Conservation (phyloP, 1,284 basidiomycete species). For the Cryptococcus sp. region DNA sequence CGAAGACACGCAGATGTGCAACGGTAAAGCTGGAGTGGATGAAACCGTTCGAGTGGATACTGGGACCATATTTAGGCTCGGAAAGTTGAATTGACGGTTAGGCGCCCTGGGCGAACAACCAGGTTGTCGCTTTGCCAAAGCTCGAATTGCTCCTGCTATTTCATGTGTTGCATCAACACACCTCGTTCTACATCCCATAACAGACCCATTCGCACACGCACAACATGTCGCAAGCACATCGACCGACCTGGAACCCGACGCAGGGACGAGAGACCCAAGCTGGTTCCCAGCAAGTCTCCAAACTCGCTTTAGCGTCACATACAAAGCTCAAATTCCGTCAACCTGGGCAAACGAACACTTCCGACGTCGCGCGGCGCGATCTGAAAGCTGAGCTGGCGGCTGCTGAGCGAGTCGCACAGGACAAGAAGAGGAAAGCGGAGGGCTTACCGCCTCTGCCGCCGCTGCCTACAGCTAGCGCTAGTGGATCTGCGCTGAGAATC, state of each 20-base stretch:
- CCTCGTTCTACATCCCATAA: neutral
- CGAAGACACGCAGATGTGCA: no score
- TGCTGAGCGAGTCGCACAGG: constrained; percentile 78
- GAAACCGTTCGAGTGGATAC: no score
- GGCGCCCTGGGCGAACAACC: no score
- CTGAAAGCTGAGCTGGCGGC: constrained; percentile 74
- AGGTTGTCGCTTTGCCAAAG: no score
- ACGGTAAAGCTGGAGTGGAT: no score
- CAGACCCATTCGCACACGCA: neutral
- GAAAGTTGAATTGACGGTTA: no score
- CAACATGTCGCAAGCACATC: constrained; percentile 53
- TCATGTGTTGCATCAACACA: neutral
- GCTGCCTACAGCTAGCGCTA: constrained; percentile 26
- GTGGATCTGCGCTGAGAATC: constrained; percentile 23
- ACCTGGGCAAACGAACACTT: constrained; percentile 74
- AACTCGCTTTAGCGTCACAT: constrained; percentile 85
- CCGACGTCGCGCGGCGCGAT: constrained; percentile 75
- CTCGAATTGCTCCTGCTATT: neutral
- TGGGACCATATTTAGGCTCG: no score
- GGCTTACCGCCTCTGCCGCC: constrained; percentile 59
- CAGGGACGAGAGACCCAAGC: constrained; percentile 62
- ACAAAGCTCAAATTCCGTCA: constrained; percentile 96
- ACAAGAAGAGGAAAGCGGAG: constrained; percentile 85
- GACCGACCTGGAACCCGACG: constrained; percentile 54
- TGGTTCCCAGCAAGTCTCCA: constrained; percentile 83